phyloP scores from a whole-genome alignment of 192 early-diverging fungal genomes.

The Linnemannia exigua region DNA sequence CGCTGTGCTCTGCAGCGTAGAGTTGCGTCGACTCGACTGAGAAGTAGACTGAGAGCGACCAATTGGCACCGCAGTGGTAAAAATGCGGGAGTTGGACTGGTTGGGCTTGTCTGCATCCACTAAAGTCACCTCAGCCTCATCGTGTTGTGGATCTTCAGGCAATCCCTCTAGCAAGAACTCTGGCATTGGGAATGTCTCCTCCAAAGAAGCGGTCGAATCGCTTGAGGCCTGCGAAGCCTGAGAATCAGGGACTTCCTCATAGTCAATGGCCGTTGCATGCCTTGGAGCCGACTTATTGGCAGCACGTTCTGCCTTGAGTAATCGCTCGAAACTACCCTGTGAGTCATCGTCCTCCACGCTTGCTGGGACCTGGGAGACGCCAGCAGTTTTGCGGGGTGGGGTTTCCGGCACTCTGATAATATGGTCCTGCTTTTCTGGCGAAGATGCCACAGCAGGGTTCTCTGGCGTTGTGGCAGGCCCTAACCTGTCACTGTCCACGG shows the following conservation, averaged over 20 bases:
- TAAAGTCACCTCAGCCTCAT: neutral
- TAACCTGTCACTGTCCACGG: neutral
- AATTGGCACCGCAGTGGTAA: neutral
- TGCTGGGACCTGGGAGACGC: neutral
- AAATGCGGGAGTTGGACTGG: neutral
- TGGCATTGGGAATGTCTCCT: conserved; percentile 17
- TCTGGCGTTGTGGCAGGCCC: neutral
- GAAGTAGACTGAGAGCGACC: neutral
- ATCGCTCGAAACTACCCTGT: conserved; percentile 7
- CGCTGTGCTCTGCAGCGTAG: neutral
- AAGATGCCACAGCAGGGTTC: neutral
- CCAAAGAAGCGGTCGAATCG: neutral
- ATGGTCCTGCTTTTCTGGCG: neutral
- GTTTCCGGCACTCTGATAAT: neutral
- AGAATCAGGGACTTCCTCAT: conserved; percentile 11
- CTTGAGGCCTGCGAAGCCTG: conserved; percentile 7
- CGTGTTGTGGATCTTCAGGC: conserved; percentile 13
- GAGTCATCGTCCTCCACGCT: conserved; percentile 22
- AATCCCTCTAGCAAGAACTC: conserved; percentile 9
- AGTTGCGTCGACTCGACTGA: neutral
- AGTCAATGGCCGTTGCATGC: neutral
- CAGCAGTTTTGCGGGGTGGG: neutral
- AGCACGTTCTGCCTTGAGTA: neutral
- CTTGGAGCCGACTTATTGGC: neutral
- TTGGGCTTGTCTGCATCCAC: neutral